Conservation (phyloP, 2,329 filamentous ascomycete genomes). For the Colletotrichum tropicicola region DNA sequence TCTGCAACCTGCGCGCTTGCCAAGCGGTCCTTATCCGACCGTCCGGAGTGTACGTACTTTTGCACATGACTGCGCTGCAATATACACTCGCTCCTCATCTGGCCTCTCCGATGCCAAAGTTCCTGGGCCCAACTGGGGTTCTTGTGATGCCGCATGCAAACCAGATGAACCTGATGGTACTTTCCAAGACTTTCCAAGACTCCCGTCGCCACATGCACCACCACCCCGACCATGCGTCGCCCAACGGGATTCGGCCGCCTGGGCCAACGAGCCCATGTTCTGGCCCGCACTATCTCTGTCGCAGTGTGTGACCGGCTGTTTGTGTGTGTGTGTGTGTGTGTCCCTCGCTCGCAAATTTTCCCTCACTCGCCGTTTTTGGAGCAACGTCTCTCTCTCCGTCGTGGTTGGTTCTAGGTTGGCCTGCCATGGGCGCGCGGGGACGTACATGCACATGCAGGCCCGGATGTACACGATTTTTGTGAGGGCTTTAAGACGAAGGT, state of each 20-base stretch:
- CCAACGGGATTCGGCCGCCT: not conserved
- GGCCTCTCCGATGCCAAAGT: not conserved
- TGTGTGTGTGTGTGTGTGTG: not conserved
- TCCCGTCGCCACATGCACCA: constrained; percentile 13
- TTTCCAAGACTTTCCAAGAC: not conserved
- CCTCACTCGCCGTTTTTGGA: too few relatives aligned
- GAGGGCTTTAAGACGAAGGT: not conserved
- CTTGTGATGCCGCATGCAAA: too few relatives aligned
- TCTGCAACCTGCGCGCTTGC: not conserved
- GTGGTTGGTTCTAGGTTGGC: too few relatives aligned
- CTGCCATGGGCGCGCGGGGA: too few relatives aligned
- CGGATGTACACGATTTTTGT: too few relatives aligned
- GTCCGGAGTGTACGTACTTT: not conserved
- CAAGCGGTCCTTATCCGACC: constrained; percentile 12
- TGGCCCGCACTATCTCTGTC: not conserved
- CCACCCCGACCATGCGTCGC: not conserved
- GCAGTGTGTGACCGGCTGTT: too few relatives aligned
- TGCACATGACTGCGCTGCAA: too few relatives aligned
- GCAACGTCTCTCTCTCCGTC: too few relatives aligned
- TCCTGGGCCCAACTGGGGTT: too few relatives aligned
- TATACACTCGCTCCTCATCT: not conserved
- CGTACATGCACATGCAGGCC: too few relatives aligned
- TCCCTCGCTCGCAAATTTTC: not conserved
- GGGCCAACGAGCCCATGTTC: not conserved
- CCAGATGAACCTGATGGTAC: constrained; percentile 2